phyloP scores from a whole-genome alignment of 306 rosid genomes.

The Sesbania bispinosa region DNA sequence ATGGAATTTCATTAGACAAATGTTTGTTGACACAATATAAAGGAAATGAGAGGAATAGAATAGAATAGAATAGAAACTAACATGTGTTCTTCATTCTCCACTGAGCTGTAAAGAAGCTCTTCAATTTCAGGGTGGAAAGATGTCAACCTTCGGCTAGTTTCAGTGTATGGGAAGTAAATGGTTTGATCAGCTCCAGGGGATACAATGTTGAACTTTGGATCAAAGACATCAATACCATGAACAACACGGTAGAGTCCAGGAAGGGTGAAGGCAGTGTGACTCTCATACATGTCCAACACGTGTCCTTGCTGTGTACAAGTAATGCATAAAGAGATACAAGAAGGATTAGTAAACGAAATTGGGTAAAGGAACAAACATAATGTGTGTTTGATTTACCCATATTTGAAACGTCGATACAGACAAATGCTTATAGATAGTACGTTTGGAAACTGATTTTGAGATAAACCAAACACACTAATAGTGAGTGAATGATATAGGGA shows the following conservation, averaged over 20 bases:
- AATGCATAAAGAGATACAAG: background rate
- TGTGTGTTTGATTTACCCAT: too few species aligned
- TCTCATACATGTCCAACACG: slow-evolving; percentile 96
- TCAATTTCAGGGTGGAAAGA: slow-evolving; percentile 77
- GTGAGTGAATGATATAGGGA: slow-evolving; percentile 45
- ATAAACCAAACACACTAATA: slow-evolving; percentile 74
- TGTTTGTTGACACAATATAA: too few species aligned
- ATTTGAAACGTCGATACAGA: too few species aligned
- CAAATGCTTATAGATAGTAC: too few species aligned
- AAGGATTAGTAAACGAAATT: background rate
- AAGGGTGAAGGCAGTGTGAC: slow-evolving; percentile 97
- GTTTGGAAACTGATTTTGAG: too few species aligned
- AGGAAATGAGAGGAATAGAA: background rate
- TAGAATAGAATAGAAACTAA: slow-evolving; percentile 26
- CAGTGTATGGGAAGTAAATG: slow-evolving; percentile 74
- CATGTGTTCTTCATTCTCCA: slow-evolving; percentile 82
- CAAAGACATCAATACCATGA: slow-evolving; percentile 95
- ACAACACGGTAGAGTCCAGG: slow-evolving; percentile 98
- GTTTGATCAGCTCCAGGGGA: slow-evolving; percentile 93
- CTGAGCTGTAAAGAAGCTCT: slow-evolving; percentile 78
- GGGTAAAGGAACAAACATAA: background rate
- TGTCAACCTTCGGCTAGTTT: slow-evolving; percentile 55
- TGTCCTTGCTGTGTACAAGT: slow-evolving; percentile 75
- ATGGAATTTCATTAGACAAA: background rate
- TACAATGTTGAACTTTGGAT: slow-evolving; percentile 98